These are phyloP conservation scores for Elaphomyces granulatus DNA, from an alignment of 495 filamentous ascomycete species.

Conservation along the genomic window DNA sequence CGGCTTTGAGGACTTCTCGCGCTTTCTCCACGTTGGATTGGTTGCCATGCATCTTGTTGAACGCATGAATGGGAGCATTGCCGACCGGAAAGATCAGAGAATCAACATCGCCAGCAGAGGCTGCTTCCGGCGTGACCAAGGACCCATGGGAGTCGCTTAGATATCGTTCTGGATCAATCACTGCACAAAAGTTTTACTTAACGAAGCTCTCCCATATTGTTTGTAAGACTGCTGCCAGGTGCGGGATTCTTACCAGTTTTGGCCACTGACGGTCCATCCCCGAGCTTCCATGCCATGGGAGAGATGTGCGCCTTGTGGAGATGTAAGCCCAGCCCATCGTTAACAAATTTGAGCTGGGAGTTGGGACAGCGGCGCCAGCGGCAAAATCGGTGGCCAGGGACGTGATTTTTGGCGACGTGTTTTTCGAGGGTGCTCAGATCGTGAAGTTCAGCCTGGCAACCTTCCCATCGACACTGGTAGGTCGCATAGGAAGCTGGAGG, in stretches of 20 bases:
- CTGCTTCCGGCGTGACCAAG: constrained; percentile 13
- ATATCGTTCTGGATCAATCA: constrained; percentile 4
- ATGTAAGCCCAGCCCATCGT: constrained; percentile 42
- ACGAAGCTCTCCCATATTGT: neutral
- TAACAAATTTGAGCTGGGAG: constrained; percentile 10
- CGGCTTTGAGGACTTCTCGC: constrained; percentile 18
- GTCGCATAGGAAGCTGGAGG: constrained; percentile 23
- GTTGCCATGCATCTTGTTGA: constrained; percentile 26
- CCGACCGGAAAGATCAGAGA: constrained; percentile 26
- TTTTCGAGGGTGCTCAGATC: constrained; percentile 55
- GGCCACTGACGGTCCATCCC: constrained; percentile 46
- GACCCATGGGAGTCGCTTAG: constrained; percentile 6
- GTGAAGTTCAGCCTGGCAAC: constrained; percentile 56
- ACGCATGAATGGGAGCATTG: constrained; percentile 20
- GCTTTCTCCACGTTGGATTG: constrained; percentile 26
- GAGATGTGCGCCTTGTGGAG: constrained; percentile 44
- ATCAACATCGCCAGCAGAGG: constrained; percentile 12
- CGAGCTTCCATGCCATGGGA: constrained; percentile 45
- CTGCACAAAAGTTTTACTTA: neutral
- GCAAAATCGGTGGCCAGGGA: constrained; percentile 19
- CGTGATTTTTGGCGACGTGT: constrained; percentile 47
- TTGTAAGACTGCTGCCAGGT: too few species aligned
- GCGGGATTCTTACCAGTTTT: constrained; percentile 30
- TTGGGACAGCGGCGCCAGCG: constrained; percentile 21
- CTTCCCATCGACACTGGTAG: constrained; percentile 48